Conservation (phyloP, 116 monocot species). For the Zostera marina region DNA sequence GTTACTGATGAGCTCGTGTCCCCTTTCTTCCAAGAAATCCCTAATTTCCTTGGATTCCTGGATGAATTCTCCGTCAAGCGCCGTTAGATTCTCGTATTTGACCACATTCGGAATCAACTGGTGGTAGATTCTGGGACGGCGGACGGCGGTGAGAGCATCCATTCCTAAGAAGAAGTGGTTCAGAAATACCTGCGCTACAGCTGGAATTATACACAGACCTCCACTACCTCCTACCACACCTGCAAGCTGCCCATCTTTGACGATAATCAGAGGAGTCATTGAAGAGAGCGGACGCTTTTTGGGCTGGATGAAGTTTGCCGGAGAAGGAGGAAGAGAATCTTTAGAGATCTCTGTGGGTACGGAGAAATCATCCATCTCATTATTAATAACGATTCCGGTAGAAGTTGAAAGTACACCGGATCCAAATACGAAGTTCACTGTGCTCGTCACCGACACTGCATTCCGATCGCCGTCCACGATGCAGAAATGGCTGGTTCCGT, state of each 20-base stretch:
- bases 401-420: constrained; percentile 53
- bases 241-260: constrained; percentile 76
- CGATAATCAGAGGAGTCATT: constrained; percentile 79
- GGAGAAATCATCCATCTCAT: constrained; percentile 97
- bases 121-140: constrained; percentile 65
- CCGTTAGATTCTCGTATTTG: constrained; percentile 63
- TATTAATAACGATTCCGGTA: constrained; percentile 80
- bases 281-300: constrained; percentile 77
- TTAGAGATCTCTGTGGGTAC: constrained; percentile 37
- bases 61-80: constrained; percentile 48
- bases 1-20: constrained; percentile 25
- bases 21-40: constrained; percentile 40
- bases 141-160: constrained; percentile 63
- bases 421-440: constrained; percentile 67
- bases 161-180: constrained; percentile 81
- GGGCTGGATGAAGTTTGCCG: constrained; percentile 83
- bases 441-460: constrained; percentile 79
- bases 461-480: constrained; percentile 80
- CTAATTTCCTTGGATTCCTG: constrained; percentile 20
- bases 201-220: constrained; percentile 63
- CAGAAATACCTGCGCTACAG: constrained; percentile 62
- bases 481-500: constrained; percentile 86
- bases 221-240: constrained; percentile 79
- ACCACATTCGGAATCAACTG: constrained; percentile 81
- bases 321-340: constrained; percentile 67